Evolutionary conservation across 2,329 filamentous ascomycete genomes (phyloP).

Genomic region (Lojkania enalia): DNA sequence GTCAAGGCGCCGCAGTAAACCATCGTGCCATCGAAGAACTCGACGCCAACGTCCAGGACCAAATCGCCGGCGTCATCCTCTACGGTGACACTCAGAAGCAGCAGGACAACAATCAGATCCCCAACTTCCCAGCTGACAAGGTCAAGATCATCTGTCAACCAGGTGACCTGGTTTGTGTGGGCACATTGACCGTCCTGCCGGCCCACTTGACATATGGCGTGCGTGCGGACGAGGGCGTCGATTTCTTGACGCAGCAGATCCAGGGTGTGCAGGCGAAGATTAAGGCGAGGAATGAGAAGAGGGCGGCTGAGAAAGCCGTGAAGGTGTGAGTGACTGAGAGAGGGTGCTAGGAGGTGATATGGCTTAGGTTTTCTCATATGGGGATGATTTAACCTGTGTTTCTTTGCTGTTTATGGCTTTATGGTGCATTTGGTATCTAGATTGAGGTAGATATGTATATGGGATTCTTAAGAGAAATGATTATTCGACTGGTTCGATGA

Average conservation of each 20-base stretch:
- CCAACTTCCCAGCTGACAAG: slow-evolving; percentile 47
- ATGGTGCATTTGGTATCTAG: no score
- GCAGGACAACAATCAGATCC: slow-evolving; percentile 46
- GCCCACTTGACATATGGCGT: slow-evolving; percentile 37
- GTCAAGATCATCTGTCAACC: slow-evolving; percentile 54
- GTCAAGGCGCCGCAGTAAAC: slow-evolving; percentile 40
- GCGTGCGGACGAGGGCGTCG: slow-evolving; percentile 31
- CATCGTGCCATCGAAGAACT: slow-evolving; percentile 39
- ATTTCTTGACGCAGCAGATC: slow-evolving; percentile 34
- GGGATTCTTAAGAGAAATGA: no score
- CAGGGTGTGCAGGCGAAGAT: slow-evolving; percentile 30
- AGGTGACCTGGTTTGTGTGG: slow-evolving; percentile 57
- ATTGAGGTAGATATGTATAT: no score
- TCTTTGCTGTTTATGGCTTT: no score
- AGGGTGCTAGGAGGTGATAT: slow-evolving; percentile 6
- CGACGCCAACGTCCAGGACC: slow-evolving; percentile 25
- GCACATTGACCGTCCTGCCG: slow-evolving; percentile 43
- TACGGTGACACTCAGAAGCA: slow-evolving; percentile 53
- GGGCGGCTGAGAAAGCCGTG: slow-evolving; percentile 18
- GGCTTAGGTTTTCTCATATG: no score
- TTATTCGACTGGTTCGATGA: no score
- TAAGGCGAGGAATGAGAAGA: slow-evolving; percentile 34
- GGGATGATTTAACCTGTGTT: no score
- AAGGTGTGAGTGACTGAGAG: slow-evolving; percentile 7
- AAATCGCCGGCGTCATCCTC: slow-evolving; percentile 48